phyloP scores from a whole-genome alignment of 495 filamentous ascomycete species.

The Massariosphaeria phaeospora region DNA sequence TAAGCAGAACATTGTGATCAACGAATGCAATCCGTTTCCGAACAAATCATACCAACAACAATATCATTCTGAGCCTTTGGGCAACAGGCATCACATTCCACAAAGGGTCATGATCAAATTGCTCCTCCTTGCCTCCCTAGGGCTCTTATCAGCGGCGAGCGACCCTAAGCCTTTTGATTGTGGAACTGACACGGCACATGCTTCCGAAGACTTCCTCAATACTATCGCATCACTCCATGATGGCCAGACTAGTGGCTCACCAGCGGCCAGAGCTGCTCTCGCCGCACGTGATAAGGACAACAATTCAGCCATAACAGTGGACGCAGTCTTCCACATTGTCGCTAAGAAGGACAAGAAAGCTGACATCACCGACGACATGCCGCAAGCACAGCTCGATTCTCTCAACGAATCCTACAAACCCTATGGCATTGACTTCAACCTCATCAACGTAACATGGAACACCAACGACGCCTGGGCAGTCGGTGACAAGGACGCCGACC shows the following conservation, averaged over 20 bases:
- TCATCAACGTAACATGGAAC: conserved; percentile 51
- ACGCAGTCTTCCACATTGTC: conserved; percentile 62
- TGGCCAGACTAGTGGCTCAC: conserved; percentile 2
- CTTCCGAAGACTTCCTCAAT: conserved; percentile 31
- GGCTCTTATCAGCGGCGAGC: conserved; percentile 22
- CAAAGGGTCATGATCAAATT: conserved; percentile 14
- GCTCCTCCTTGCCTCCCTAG: conserved; percentile 29
- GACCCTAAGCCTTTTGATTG: conserved; percentile 38
- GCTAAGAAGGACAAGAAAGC: conserved; percentile 46
- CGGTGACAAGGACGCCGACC: conserved; percentile 39
- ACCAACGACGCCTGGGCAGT: conserved; percentile 55
- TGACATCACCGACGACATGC: conserved; percentile 46
- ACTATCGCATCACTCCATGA: conserved; percentile 33
- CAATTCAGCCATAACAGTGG: conserved; percentile 41
- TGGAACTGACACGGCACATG: conserved; percentile 33
- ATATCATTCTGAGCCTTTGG: not conserved
- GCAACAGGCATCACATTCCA: not conserved
- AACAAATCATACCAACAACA: not conserved
- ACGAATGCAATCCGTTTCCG: not conserved
- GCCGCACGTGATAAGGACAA: conserved; percentile 22
- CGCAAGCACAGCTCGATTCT: conserved; percentile 44
- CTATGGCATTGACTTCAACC: conserved; percentile 51
- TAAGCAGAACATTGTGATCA: not conserved
- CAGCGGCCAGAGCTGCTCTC: conserved; percentile 20
- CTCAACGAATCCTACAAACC: conserved; percentile 51